These are phyloP conservation scores for Ophiocordyceps unilateralis DNA, from an alignment of 2,329 filamentous ascomycete genomes.

Conservation along the genomic window DNA sequence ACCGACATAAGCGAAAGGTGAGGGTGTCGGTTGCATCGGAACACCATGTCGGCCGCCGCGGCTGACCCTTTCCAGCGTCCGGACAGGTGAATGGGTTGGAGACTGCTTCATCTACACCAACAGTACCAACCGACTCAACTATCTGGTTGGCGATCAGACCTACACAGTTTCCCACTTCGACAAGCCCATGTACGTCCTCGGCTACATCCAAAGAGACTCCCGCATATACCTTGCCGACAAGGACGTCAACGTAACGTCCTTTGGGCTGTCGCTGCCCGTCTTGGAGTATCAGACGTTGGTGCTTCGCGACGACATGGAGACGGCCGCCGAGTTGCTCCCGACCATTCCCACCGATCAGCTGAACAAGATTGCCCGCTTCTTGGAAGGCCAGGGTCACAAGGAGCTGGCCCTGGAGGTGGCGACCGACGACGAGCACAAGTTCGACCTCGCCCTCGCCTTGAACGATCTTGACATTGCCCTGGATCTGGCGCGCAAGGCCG, in stretches of 20 bases:
- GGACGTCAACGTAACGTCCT: slow-evolving; percentile 82
- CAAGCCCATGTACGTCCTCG: slow-evolving; percentile 82
- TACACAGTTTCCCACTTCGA: slow-evolving; percentile 98
- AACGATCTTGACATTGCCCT: slow-evolving; percentile 75
- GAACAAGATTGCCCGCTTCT: slow-evolving; percentile 94
- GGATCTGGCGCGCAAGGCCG: slow-evolving; percentile 63
- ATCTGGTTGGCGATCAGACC: slow-evolving; percentile 92
- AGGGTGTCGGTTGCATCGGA: slow-evolving; percentile 7
- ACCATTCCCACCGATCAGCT: slow-evolving; percentile 84
- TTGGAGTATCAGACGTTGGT: slow-evolving; percentile 96
- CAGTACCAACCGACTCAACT: slow-evolving; percentile 89
- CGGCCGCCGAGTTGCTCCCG: slow-evolving; percentile 67
- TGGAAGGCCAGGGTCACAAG: slow-evolving; percentile 94
- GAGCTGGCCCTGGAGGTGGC: slow-evolving; percentile 88
- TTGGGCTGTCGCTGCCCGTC: slow-evolving; percentile 76
- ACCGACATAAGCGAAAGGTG: slow-evolving; percentile 86
- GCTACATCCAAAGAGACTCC: slow-evolving; percentile 91
- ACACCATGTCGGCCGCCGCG: not conserved
- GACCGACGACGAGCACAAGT: slow-evolving; percentile 89
- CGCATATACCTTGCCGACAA: slow-evolving; percentile 91
- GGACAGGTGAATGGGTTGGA: slow-evolving; percentile 93
- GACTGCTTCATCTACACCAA: slow-evolving; percentile 99
- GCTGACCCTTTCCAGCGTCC: slow-evolving; percentile 39
- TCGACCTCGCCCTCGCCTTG: slow-evolving; percentile 73
- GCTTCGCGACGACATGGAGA: slow-evolving; percentile 81